Evolutionary conservation across 495 filamentous ascomycete species (phyloP), one percentile per base, ranked within the genome.

Genomic region (Xylaria grammica): DNA sequence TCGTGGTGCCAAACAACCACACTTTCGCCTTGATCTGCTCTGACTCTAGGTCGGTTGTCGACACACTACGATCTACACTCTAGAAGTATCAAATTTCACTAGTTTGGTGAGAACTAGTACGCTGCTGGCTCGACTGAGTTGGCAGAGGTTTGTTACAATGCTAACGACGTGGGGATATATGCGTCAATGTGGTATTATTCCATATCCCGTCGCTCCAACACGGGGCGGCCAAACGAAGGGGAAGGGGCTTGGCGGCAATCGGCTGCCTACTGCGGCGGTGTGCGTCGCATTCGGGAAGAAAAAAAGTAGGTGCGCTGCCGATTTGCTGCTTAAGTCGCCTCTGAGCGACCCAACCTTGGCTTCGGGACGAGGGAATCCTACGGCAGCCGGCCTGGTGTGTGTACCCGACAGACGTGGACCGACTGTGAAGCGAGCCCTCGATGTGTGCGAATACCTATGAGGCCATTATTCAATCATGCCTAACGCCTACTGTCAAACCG

Each of bases 281-380:
- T 29, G 51, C 27, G 38, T 55, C 30, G 29, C 50, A 46, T 55
- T 17, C 51, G 27, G 50, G 34, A 45, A 38, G 10, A 32, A 38
- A 54, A 26, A 42, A 26, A 19, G 1, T 4, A 36, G 51, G 50
- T n/a, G 8, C 11, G 9, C 49, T 34, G n/a, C 60, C 60, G 60
- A 62, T 62, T 62, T 30, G 60, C 53, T 34, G 38, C 11, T 45
- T 4, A 46, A 26, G 32, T 36, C 58, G 8, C 29, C 44, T 62
- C 38, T 36, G 60, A 13, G 34, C 45, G 10, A 62, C 38, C 36
- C 5, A 40, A 36, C n/a, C 26, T n/a, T 44, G 54, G 54, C 17
- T 45, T 59, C 29, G 48, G 34, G 30, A 42, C 29, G 32, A 61
- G 17, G 32, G n/a, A 7, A 61, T 20, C 34, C 34, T 51, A 11